Evolutionary conservation across 805 yeast species (phyloP), one percentile per base, ranked within the genome.

Genomic region (Yamadazyma sp.): DNA sequence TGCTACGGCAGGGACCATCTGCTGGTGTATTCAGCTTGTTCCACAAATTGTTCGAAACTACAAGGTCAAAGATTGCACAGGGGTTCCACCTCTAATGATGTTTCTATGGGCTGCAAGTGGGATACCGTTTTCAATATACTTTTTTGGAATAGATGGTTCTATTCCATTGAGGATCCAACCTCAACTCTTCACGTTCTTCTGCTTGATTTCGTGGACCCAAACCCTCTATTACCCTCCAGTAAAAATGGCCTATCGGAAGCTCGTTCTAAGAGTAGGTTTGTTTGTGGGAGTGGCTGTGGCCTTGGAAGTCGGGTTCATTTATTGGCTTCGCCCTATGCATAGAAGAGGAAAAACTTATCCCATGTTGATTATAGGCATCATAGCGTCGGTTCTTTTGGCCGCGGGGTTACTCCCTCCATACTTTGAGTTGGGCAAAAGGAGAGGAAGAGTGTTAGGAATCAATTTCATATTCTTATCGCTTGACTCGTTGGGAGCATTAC

Each of bases 11-110:
- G 97, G 96, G 5, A 91, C 98, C 0, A 79, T 90, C 2, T 73
- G 85, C 41, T 91, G 97, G 97, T 90, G 97, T 59, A 66, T 90
- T 46, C 97, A 91, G 62, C 65, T 91, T 46, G 70, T 89, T 1
- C 97, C 97, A 2, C 98, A 86, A 46, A 81, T 90, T 31, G 68
- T 78, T 40, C 70, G 79, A 55, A 90, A 91, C 55, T 89, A 75
- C 64, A 70, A 71, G 41, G 73, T 75, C 6, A 88, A 91, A 52
- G 79, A 88, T 54, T 84, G 95, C 42, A 84, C 80, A 18, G 97
- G 98, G 0, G 62, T 90, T 7, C 96, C 95, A 1, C 89, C 90
- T 4, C n/a, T 75, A 23, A 89, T 91, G 96, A 73, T 87, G 78
- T 75, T 87, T 41, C 59, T 88, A 16, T 90, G 97, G 96, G 79